Evolutionary conservation across 2,329 filamentous ascomycete genomes (phyloP).

Genomic region (Shiraia bambusicola): DNA sequence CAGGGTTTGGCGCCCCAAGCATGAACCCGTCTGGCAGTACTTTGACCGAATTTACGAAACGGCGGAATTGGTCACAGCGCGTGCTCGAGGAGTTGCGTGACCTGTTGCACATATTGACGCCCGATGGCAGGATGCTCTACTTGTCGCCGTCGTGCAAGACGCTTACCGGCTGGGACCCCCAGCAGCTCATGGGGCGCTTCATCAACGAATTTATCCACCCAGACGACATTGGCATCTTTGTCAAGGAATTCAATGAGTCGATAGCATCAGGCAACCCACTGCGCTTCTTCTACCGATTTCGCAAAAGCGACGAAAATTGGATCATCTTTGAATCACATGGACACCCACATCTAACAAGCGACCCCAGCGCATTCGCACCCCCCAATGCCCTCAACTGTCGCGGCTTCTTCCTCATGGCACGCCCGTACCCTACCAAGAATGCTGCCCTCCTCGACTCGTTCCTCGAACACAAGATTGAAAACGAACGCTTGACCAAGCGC

Average conservation of each 20-base stretch:
- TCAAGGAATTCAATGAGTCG: slow-evolving; percentile 84
- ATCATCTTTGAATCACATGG: slow-evolving; percentile 88
- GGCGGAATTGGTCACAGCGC: slow-evolving; percentile 80
- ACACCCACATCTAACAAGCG: slow-evolving; percentile 80
- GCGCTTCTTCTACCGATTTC: slow-evolving; percentile 83
- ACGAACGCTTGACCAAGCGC: slow-evolving; percentile 79
- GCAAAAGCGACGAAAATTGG: slow-evolving; percentile 71
- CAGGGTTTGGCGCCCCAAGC: slow-evolving; percentile 53
- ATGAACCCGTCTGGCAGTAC: slow-evolving; percentile 54
- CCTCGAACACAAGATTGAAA: slow-evolving; percentile 94
- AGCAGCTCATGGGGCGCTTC: slow-evolving; percentile 72
- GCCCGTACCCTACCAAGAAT: slow-evolving; percentile 87
- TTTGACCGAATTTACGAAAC: slow-evolving; percentile 65
- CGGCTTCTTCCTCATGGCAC: slow-evolving; percentile 90
- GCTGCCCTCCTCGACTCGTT: slow-evolving; percentile 85
- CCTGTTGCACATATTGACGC: slow-evolving; percentile 81
- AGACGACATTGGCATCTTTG: slow-evolving; percentile 80
- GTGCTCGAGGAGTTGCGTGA: slow-evolving; percentile 89
- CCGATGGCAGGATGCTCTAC: slow-evolving; percentile 80
- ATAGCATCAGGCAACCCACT: slow-evolving; percentile 78
- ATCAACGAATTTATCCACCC: slow-evolving; percentile 82
- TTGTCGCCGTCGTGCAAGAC: slow-evolving; percentile 75
- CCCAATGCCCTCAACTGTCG: slow-evolving; percentile 68
- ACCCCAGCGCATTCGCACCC: slow-evolving; percentile 63
- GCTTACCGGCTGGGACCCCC: slow-evolving; percentile 73